Percentiles rank a stretch among this genome's conserved stretches.
Conservation (phyloP, 805 yeast species). For the Diddensiella santjacobensis region DNA sequence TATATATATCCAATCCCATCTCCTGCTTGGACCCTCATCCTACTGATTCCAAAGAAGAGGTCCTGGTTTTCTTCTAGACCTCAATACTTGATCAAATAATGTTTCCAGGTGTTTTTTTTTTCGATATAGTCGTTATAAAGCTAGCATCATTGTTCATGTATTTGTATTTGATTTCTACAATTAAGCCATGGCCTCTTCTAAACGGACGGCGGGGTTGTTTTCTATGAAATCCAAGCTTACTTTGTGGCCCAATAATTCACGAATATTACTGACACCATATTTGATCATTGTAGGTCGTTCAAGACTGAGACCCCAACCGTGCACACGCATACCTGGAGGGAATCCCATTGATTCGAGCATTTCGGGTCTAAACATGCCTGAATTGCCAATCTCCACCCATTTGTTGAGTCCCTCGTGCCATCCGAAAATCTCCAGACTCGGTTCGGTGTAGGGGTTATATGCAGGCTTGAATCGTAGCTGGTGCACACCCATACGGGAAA, state of each 20-base stretch:
- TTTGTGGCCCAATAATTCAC: slow-evolving; percentile 96
- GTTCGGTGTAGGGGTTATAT: slow-evolving; percentile 98
- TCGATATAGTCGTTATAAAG: too few relatives aligned
- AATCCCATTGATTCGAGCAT: slow-evolving; percentile 98
- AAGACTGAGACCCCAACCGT: slow-evolving; percentile 95
- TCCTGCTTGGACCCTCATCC: too few relatives aligned
- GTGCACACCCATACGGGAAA: slow-evolving; percentile 94
- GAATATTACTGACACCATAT: slow-evolving; percentile 89
- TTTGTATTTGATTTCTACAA: too few relatives aligned
- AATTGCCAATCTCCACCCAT: slow-evolving; percentile 99
- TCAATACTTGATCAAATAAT: too few relatives aligned
- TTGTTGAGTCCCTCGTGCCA: slow-evolving; percentile 91
- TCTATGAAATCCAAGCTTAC: slow-evolving; percentile 92
- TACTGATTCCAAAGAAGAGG: too few relatives aligned
- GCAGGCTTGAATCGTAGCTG: slow-evolving; percentile 97
- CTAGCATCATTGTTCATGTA: too few relatives aligned
- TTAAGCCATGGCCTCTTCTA: slow-evolving; percentile 66
- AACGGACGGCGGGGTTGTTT: slow-evolving; percentile 94
- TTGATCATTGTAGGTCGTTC: slow-evolving; percentile 99
- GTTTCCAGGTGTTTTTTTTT: too few relatives aligned
- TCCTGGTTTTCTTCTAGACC: too few relatives aligned
- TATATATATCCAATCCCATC: too few relatives aligned
- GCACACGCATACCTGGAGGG: slow-evolving; percentile 87
- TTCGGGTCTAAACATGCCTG: slow-evolving; percentile 99
- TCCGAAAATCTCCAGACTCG: slow-evolving; percentile 94